Percentiles rank a stretch among this genome's conserved stretches.
Conservation (phyloP, 139 green algal species). For the Coccomyxa sp. region DNA sequence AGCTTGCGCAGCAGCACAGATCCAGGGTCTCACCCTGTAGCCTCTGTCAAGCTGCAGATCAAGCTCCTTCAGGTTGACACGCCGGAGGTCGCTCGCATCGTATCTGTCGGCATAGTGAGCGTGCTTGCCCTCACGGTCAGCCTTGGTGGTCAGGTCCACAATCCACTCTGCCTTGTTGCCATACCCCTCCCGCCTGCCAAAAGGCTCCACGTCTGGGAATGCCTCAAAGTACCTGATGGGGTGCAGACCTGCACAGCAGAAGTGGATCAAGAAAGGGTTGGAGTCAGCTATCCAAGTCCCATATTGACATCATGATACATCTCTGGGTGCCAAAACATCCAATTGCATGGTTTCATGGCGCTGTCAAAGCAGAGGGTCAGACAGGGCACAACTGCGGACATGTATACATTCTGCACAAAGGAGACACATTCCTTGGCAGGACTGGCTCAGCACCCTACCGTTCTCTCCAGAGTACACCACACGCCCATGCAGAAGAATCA, state of each 20-base stretch:
- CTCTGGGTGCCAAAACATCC: too few relatives aligned
- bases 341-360: too few relatives aligned
- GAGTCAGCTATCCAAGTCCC: too few relatives aligned
- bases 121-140: slow-evolving; percentile 33
- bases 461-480: slow-evolving; percentile 52
- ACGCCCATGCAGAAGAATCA: slow-evolving; percentile 31
- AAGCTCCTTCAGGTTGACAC: not conserved
- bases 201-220: not conserved
- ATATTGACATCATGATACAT: too few relatives aligned
- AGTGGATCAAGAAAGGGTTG: too few relatives aligned
- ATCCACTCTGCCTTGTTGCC: slow-evolving; percentile 41
- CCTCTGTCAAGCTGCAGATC: not conserved
- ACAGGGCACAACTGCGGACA: too few relatives aligned
- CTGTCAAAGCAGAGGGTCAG: too few relatives aligned
- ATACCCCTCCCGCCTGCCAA: not conserved
- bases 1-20: not conserved
- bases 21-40: not conserved
- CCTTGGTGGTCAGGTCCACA: slow-evolving; percentile 40
- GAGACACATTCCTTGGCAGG: too few relatives aligned
- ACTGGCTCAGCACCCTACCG: not conserved
- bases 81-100: not conserved
- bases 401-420: too few relatives aligned
- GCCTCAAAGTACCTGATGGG: not conserved
- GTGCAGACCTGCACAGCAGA: not conserved
- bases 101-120: slow-evolving; percentile 11